Percentiles rank a stretch among this genome's conserved stretches.
Conservation (phyloP, 2,329 filamentous ascomycete species). For the Magnaporthiopsis incrustans region DNA sequence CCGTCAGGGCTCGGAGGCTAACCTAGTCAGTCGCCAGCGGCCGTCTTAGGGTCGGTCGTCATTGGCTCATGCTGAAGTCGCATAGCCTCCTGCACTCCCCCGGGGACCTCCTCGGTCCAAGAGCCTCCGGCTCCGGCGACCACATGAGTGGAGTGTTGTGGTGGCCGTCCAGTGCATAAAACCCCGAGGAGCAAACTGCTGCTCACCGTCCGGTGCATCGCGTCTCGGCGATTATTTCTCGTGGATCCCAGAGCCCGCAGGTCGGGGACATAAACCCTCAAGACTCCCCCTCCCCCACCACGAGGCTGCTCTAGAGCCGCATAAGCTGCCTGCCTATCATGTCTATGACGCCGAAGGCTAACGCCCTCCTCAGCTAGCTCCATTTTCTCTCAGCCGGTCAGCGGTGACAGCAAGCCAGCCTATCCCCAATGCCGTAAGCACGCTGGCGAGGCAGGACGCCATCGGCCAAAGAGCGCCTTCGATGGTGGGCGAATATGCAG, state of each 20-base stretch:
- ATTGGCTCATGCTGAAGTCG: background rate
- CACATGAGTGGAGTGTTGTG: background rate
- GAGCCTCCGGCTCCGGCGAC: background rate
- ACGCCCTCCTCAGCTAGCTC: background rate
- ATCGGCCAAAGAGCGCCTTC: no score
- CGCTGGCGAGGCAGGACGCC: no score
- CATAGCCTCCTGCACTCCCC: background rate
- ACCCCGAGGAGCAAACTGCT: no score
- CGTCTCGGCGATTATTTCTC: background rate
- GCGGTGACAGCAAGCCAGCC: no score
- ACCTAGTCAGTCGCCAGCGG: no score
- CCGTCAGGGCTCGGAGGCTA: no score
- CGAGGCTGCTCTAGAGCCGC: background rate
- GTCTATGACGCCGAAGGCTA: no score
- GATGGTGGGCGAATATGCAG: background rate
- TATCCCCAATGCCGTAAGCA: no score
- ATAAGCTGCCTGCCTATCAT: background rate
- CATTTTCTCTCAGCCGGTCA: background rate
- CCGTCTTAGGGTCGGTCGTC: background rate
- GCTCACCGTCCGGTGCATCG: no score
- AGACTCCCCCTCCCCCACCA: background rate
- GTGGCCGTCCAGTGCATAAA: no score
- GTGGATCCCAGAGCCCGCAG: background rate
- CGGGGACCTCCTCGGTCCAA: background rate
- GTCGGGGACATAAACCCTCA: background rate